phyloP scores from a whole-genome alignment of 2,329 filamentous ascomycete genomes.

The Zymoseptoria pseudotritici region DNA sequence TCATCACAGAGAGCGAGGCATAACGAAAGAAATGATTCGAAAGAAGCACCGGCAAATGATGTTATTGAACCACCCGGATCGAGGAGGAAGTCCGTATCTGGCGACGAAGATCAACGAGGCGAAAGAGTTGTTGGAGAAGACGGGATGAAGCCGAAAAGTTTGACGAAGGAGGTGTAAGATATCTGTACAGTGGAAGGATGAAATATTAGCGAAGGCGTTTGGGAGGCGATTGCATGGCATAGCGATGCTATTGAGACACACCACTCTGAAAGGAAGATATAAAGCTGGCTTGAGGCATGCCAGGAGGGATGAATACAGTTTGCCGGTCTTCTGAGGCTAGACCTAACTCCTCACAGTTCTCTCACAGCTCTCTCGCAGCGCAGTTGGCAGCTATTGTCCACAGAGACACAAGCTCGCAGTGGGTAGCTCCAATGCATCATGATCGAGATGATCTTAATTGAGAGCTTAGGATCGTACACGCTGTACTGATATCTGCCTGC shows the following conservation, averaged over 20 bases:
- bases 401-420: too few relatives aligned
- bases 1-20: conserved; percentile 62
- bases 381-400: too few relatives aligned
- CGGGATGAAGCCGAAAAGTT: conserved; percentile 5
- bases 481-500: not conserved
- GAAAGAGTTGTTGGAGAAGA: conserved; percentile 88
- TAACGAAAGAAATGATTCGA: conserved; percentile 88
- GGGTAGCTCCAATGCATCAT: too few relatives aligned
- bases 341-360: too few relatives aligned
- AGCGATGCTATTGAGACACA: not conserved
- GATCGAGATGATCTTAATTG: too few relatives aligned
- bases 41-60: conserved; percentile 94
- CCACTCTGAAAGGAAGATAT: not conserved
- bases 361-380: too few relatives aligned
- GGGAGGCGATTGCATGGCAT: not conserved
- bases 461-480: not conserved
- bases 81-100: conserved; percentile 90
- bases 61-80: conserved; percentile 96
- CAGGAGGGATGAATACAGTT: too few relatives aligned
- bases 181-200: not conserved
- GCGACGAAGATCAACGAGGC: conserved; percentile 98
- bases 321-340: too few relatives aligned
- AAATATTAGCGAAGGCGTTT: conserved; percentile 9
- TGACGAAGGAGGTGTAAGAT: not conserved
- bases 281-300: too few relatives aligned